Evolutionary conservation across 352 stramenopile genomes (phyloP).

Genomic region (Globisporangium orthogonon): DNA sequence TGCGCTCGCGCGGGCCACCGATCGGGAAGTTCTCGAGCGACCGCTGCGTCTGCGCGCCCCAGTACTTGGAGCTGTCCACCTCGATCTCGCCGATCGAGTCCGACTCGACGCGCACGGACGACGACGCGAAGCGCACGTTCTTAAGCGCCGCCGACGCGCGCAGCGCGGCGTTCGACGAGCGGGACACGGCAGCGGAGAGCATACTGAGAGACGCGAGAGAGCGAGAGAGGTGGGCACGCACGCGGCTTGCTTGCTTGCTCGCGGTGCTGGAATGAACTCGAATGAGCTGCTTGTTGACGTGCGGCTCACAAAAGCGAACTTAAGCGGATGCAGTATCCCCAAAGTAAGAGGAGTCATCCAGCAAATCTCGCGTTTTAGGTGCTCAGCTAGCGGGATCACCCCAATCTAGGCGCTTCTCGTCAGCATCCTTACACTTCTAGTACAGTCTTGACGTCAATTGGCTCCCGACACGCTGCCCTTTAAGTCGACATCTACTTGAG

Average conservation of each 20-base stretch:
- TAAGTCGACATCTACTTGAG: too few relatives aligned
- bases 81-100: slow-evolving; percentile 81
- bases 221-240: background rate
- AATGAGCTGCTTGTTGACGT: too few relatives aligned
- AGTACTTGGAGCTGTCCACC: slow-evolving; percentile 83
- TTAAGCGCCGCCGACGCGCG: slow-evolving; percentile 27
- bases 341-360: too few relatives aligned
- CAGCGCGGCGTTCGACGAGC: slow-evolving; percentile 13
- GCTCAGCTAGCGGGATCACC: too few relatives aligned
- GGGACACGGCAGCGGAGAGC: slow-evolving; percentile 21
- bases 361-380: too few relatives aligned
- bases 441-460: too few relatives aligned
- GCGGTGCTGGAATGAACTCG: slow-evolving; percentile 11
- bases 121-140: slow-evolving; percentile 29
- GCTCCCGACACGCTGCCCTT: too few relatives aligned
- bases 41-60: slow-evolving; percentile 93
- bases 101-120: slow-evolving; percentile 44
- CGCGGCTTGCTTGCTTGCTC: background rate
- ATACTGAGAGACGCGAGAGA: slow-evolving; percentile 8
- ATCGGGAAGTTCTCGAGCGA: slow-evolving; percentile 96
- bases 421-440: too few relatives aligned
- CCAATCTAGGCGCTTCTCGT: too few relatives aligned
- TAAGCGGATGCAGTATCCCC: too few relatives aligned
- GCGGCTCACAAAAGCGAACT: too few relatives aligned
- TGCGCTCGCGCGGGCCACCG: slow-evolving; percentile 80